Evolutionary conservation across 371 early-diverging fungal species (phyloP).

Genomic region (Lichtheimia hyalospora): DNA sequence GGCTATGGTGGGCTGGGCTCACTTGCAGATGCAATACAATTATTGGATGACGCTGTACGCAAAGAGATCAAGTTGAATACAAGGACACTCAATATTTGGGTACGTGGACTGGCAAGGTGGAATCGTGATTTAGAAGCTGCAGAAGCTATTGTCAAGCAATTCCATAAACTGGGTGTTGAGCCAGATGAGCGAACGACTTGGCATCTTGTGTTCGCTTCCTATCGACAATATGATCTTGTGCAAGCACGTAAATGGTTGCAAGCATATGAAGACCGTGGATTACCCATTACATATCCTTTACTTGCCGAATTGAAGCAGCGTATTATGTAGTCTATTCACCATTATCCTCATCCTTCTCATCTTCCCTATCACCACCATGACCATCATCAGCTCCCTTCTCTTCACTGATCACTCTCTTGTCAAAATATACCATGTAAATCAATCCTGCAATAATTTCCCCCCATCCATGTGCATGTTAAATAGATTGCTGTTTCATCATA

Average conservation of each 20-base stretch:
- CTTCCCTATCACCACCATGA: too few relatives aligned
- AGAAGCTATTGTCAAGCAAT: conserved; percentile 22
- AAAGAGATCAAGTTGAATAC: conserved; percentile 21
- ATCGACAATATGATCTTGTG: conserved; percentile 11
- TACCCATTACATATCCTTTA: too few relatives aligned
- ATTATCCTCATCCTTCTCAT: too few relatives aligned
- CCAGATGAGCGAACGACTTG: conserved; percentile 33
- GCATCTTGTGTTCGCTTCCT: conserved; percentile 29
- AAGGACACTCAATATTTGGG: conserved; percentile 40
- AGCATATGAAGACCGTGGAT: conserved; percentile 18
- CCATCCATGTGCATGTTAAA: too few relatives aligned
- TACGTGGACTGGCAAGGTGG: conserved; percentile 36
- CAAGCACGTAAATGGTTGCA: conserved; percentile 28
- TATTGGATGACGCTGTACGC: conserved; percentile 26
- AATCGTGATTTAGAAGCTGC: conserved; percentile 32
- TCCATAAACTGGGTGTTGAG: conserved; percentile 7
- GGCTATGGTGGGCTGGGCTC: conserved; percentile 5
- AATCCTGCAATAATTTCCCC: too few relatives aligned
- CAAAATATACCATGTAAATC: too few relatives aligned
- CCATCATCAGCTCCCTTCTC: too few relatives aligned
- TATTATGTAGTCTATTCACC: too few relatives aligned
- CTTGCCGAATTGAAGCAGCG: too few relatives aligned
- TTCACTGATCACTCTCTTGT: too few relatives aligned
- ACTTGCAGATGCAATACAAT: conserved; percentile 13
- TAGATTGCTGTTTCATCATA: too few relatives aligned